A percentile compares a stretch with the other conserved stretches of the same genome.
Evolutionary conservation across 768 basidiomycete genomes (phyloP).

Genomic region (Kwoniella bestiolae): DNA sequence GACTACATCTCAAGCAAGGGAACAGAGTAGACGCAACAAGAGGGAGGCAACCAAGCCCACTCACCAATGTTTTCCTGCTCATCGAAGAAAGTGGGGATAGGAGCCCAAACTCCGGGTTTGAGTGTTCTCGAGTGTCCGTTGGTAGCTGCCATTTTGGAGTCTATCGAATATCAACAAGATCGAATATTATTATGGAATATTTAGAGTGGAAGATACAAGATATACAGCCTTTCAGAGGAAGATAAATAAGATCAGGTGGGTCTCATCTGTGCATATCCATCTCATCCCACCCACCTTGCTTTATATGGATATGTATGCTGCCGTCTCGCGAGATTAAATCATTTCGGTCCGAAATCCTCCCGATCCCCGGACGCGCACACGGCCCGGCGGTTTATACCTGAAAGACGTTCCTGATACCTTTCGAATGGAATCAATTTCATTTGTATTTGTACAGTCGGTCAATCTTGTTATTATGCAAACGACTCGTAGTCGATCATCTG

Average conservation of each 20-base stretch:
- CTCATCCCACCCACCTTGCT: conserved; percentile 3
- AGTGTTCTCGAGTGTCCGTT: conserved; percentile 62
- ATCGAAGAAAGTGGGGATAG: conserved; percentile 84
- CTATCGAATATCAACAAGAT: neutral
- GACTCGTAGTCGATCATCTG: too few relatives aligned
- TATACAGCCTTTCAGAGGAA: neutral
- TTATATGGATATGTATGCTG: neutral
- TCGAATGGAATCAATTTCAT: too few relatives aligned
- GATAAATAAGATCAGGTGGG: conserved; percentile 2
- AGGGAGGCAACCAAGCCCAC: conserved; percentile 39
- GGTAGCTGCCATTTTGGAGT: conserved; percentile 34
- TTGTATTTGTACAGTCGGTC: too few relatives aligned
- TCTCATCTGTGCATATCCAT: neutral
- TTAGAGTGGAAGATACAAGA: neutral
- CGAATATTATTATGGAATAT: neutral
- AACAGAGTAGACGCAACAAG: neutral
- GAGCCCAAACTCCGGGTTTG: conserved; percentile 77
- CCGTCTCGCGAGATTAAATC: neutral
- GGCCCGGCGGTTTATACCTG: conserved; percentile 7
- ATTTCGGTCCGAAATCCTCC: conserved; percentile 10
- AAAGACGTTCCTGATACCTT: neutral
- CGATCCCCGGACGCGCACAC: conserved; percentile 1
- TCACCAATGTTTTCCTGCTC: conserved; percentile 80
- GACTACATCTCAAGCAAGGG: neutral
- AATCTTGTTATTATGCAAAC: too few relatives aligned